Base-by-base conservation (phyloP, 805 yeast species). In the Metschnikowia bowlesiae region DNA sequence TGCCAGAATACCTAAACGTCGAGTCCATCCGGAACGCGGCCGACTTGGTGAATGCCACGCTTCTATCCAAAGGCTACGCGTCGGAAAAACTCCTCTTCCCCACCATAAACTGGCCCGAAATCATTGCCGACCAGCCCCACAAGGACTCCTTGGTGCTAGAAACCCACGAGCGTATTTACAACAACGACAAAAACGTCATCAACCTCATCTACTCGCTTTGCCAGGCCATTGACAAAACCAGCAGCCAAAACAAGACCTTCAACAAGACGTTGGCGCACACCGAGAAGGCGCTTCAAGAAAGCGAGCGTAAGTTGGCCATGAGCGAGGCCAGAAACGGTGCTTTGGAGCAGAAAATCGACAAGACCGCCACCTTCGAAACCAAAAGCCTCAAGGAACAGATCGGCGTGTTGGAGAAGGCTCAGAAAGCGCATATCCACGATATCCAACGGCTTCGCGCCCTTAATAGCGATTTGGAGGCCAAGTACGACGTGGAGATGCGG, bases 21-120 rank as follows among this genome's bases (percentile, higher is more conserved):
- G 72, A 68, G 37, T 62, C 72, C 22, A 64, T 73, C 18, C 53
- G 53, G 16, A 68, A 64, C 54, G 77, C 76, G 5, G 64, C 76
- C 4, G 67, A 68, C 9, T 55, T 69, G 9, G 56, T 74, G 39
- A 74, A 74, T 51, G 57, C 68, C 3, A 65, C 64, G 31, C 63
- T 74, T 26, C 38, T 60, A 1, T 58, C 72, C 37, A 66, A 72
- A 46, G 75, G 75, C 3, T 72, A 69, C 48, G 64, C 67, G 11
- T 62, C 62, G 30, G 55, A 62, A 6, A 62, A 65, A 28, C 57
- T 74, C 16, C 54, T 63, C 40, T 72, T 73, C 56, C 59, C 62
- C 39, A 58, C 70, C 11, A 65, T 68, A n/a, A 62, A 74, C 51
- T 70, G 73, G 70, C 57, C 59, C 14, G 60, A 63, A 8, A 58